Conservation (phyloP, 768 basidiomycete genomes). For the Pholiota conissans region DNA sequence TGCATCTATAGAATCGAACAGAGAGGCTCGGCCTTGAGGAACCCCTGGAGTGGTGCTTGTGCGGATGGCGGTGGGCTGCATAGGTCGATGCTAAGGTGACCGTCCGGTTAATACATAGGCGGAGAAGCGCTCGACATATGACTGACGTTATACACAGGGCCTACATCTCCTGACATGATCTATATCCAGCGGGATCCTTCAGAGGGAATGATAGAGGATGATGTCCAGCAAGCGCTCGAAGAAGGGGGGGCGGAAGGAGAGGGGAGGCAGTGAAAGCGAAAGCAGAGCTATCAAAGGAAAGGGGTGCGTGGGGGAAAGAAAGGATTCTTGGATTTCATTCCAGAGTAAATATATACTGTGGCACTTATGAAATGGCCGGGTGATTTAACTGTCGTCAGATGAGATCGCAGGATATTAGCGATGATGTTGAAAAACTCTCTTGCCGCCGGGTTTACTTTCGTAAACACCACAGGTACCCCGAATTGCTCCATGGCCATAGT, state of each 20-base stretch:
- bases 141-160: constrained; percentile 30
- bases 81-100: constrained; percentile 41
- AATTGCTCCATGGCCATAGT: constrained; percentile 3
- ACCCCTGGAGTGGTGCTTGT: constrained; percentile 36
- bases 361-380: constrained; percentile 24
- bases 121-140: not conserved
- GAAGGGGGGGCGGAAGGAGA: constrained; percentile 9
- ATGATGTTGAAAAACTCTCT: constrained; percentile 6
- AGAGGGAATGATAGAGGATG: not conserved
- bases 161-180: constrained; percentile 22
- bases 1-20: constrained; percentile 65
- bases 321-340: constrained; percentile 22
- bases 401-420: constrained; percentile 19
- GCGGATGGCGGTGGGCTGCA: constrained; percentile 42
- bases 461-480: not conserved
- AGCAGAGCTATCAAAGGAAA: constrained; percentile 11
- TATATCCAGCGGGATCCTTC: not conserved
- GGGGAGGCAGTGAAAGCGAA: constrained; percentile 4
- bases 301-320: constrained; percentile 15
- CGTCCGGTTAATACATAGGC: not conserved
- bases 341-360: constrained; percentile 24
- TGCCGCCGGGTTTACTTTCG: constrained; percentile 19
- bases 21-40: constrained; percentile 40
- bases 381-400: constrained; percentile 22
- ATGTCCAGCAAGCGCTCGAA: not conserved